Percentiles rank a stretch among this genome's conserved stretches.
Evolutionary conservation across 2,329 filamentous ascomycete species (phyloP).

Genomic region (Purpureocillium lavendulum): DNA sequence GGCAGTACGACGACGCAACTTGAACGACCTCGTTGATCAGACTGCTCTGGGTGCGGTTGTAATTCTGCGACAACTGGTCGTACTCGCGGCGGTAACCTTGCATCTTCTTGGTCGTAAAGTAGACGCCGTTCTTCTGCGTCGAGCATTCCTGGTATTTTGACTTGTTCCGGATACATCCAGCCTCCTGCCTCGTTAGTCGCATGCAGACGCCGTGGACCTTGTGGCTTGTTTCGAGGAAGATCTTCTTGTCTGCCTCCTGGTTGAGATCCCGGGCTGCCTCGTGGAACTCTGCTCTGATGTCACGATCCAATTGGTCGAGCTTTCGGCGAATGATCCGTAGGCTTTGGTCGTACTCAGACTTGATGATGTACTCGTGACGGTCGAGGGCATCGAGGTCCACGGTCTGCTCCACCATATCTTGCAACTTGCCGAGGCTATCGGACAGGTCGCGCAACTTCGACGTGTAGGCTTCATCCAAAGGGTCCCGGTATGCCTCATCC

Average conservation of each 20-base stretch:
- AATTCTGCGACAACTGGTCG: conserved; percentile 87
- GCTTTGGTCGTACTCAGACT: conserved; percentile 90
- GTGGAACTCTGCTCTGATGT: conserved; percentile 77
- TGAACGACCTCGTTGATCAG: conserved; percentile 87
- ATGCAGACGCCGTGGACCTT: conserved; percentile 95
- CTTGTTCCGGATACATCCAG: conserved; percentile 88
- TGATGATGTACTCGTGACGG: conserved; percentile 97
- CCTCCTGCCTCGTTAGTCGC: conserved; percentile 83
- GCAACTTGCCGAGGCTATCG: conserved; percentile 73
- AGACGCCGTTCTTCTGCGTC: conserved; percentile 98
- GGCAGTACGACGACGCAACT: conserved; percentile 90
- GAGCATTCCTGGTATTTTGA: conserved; percentile 87
- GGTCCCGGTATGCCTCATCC: conserved; percentile 86
- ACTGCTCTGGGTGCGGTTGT: conserved; percentile 88
- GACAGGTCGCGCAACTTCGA: conserved; percentile 69
- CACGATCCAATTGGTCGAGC: conserved; percentile 71
- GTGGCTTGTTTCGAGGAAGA: conserved; percentile 87
- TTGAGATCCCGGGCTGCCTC: conserved; percentile 71
- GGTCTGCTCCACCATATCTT: conserved; percentile 98
- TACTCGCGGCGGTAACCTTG: conserved; percentile 79
- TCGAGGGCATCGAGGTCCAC: conserved; percentile 93
- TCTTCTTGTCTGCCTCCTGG: conserved; percentile 95
- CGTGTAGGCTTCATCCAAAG: conserved; percentile 81
- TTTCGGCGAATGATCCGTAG: conserved; percentile 84
- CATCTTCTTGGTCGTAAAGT: conserved; percentile 83